Evolutionary conservation across 805 yeast species (phyloP), one percentile per base, ranked within the genome.

Genomic region (Metschnikowia gelsemii): DNA sequence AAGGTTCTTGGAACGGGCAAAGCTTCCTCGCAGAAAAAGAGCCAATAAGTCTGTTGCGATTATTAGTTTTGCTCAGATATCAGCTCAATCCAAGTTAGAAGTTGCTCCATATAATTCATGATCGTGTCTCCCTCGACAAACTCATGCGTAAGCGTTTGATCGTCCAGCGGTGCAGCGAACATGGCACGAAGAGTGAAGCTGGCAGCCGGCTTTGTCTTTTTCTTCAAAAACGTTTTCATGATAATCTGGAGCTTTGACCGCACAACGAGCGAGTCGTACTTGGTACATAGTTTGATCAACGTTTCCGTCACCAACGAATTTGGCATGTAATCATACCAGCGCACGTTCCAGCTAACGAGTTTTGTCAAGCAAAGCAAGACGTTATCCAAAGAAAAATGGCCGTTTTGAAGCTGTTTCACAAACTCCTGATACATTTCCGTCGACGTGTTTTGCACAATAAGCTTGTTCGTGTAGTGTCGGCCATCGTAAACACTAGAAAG

Each of bases 251-350:
- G 45, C 27, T 62, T 62, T 26, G 73, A 63, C 27, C 68, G 61
- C 23, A 76, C 55, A 35, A 59, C 63, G 2, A 67, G 61, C n/a
- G 63, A 56, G 32, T 74, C 77, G 37, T 72, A 71, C 36, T 63
- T 58, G 5, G 61, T 52, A 23, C 76, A 58, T 16, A 75, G 52
- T 43, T 72, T 70, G 39, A 63, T 59, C 37, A 84, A 52, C 4
- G 78, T 70, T 14, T 72, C 63, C 18, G 44, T 7, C 67, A 58
- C 42, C 72, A 72, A 37, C 58, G 66, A 24, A 63, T 55, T 52
- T 56, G 79, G 66, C 66, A 75, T 45, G 72, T 79, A 50, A 76
- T 80, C 54, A 49, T 83, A 84, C 75, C 82, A 85, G 32, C 90
- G 67, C 26, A 75, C 61, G 45, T 80, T 75, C 75, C 84, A 85